A percentile compares a stretch with the other conserved stretches of the same genome.
Conservation (phyloP, 2,329 filamentous ascomycete species). For the Colletotrichum kahawae region DNA sequence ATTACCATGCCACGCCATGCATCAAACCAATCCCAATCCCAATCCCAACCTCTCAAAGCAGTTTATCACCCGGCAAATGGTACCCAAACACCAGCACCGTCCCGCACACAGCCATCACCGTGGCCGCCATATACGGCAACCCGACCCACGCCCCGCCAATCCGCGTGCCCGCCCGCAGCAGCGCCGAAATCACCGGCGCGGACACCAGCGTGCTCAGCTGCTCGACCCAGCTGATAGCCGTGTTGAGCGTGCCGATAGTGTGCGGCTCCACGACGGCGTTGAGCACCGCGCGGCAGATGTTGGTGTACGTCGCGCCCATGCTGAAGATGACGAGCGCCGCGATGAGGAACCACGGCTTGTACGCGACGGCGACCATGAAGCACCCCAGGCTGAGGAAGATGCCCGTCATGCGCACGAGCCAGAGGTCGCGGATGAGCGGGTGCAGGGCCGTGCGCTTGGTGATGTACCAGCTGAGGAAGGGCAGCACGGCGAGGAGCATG, state of each 20-base stretch:
- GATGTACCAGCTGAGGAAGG: constrained; percentile 35
- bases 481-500: constrained; percentile 43
- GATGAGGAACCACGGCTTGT: constrained; percentile 38
- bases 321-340: constrained; percentile 48
- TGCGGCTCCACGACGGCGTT: constrained; percentile 58
- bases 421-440: constrained; percentile 43
- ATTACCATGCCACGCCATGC: neutral
- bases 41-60: neutral
- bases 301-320: constrained; percentile 47
- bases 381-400: constrained; percentile 36
- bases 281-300: constrained; percentile 54
- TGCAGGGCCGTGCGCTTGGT: constrained; percentile 33
- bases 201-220: constrained; percentile 51
- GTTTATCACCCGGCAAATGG: constrained; percentile 27
- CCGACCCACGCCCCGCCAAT: constrained; percentile 54
- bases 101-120: constrained; percentile 33
- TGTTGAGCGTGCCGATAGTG: constrained; percentile 59
- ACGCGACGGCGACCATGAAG: constrained; percentile 41
- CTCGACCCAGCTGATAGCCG: constrained; percentile 55
- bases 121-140: constrained; percentile 50
- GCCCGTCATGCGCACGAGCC: constrained; percentile 40
- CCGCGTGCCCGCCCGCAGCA: constrained; percentile 50
- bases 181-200: constrained; percentile 49
- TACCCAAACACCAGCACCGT: constrained; percentile 34
- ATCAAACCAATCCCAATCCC: neutral